These are phyloP conservation scores for Saksenaea oblongispora DNA, from an alignment of 371 early-diverging fungal species.

Conservation along the genomic window DNA sequence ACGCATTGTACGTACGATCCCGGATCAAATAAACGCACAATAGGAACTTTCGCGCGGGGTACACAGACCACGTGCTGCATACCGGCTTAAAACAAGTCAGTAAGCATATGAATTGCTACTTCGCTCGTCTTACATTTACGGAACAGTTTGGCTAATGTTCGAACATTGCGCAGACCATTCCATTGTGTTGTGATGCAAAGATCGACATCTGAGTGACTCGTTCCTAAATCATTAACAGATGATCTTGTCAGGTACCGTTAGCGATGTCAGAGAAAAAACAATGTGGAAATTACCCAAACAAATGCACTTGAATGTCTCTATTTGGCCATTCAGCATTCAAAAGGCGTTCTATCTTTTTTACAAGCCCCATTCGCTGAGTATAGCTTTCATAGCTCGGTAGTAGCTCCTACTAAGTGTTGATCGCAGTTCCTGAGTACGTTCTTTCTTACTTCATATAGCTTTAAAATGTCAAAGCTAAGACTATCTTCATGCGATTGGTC, in stretches of 20 bases:
- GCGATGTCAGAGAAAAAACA: background rate
- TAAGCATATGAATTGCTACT: background rate
- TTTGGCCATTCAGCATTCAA: slow-evolving; percentile 62
- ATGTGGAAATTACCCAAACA: slow-evolving; percentile 55
- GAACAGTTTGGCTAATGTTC: slow-evolving; percentile 42
- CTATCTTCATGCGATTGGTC: slow-evolving; percentile 7
- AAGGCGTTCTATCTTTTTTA: slow-evolving; percentile 55
- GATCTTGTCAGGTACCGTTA: slow-evolving; percentile 37
- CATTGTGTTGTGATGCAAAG: slow-evolving; percentile 60
- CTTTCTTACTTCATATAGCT: slow-evolving; percentile 29
- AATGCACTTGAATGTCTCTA: slow-evolving; percentile 57
- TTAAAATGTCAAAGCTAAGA: slow-evolving; percentile 26
- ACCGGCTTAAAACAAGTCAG: slow-evolving; percentile 39
- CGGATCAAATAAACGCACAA: slow-evolving; percentile 63
- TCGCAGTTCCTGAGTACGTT: background rate
- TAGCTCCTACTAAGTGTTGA: slow-evolving; percentile 29
- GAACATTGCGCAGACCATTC: slow-evolving; percentile 49
- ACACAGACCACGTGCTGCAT: slow-evolving; percentile 57
- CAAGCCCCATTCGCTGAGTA: slow-evolving; percentile 51
- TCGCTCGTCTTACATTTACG: slow-evolving; percentile 27
- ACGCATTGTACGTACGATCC: slow-evolving; percentile 50
- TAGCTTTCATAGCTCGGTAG: slow-evolving; percentile 62
- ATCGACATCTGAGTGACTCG: slow-evolving; percentile 61
- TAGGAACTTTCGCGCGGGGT: slow-evolving; percentile 66
- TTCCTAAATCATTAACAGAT: slow-evolving; percentile 58